Percentiles rank a stretch among this genome's conserved stretches.
Evolutionary conservation across 805 yeast genomes (phyloP).

Genomic region (Schizosaccharomyces octosporus): DNA sequence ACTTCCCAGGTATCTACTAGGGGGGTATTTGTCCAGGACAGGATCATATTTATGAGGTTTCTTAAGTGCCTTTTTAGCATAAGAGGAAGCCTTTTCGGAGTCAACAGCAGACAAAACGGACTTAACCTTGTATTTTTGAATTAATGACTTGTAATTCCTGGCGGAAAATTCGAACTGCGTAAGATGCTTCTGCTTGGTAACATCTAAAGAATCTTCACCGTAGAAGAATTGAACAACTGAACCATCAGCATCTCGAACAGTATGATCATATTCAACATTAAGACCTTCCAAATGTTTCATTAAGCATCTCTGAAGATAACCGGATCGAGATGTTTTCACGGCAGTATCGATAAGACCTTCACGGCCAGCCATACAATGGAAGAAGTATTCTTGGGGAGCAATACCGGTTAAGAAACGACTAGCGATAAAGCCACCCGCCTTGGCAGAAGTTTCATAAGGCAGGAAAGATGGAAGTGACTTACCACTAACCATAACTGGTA

Average conservation of each 20-base stretch:
- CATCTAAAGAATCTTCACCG: conserved; percentile 93
- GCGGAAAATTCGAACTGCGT: conserved; percentile 78
- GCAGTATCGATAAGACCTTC: conserved; percentile 99
- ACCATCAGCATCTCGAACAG: conserved; percentile 91
- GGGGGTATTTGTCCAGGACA: conserved; percentile 59
- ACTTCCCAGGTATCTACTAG: conserved; percentile 74
- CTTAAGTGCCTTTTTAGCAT: conserved; percentile 53
- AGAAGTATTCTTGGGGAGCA: conserved; percentile 92
- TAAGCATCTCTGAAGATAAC: conserved; percentile 92
- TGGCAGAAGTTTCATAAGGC: conserved; percentile 87
- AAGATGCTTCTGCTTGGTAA: conserved; percentile 83
- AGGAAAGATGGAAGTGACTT: conserved; percentile 90
- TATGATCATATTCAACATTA: conserved; percentile 75
- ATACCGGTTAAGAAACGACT: conserved; percentile 95
- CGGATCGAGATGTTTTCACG: conserved; percentile 93
- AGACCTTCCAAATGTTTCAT: conserved; percentile 96
- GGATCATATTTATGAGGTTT: conserved; percentile 61
- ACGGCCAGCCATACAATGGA: conserved; percentile 99
- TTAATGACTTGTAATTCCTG: conserved; percentile 68
- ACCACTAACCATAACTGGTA: conserved; percentile 97
- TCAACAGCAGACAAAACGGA: conserved; percentile 45
- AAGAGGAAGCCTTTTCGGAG: conserved; percentile 55
- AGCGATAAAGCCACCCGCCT: conserved; percentile 95
- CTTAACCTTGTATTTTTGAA: conserved; percentile 58
- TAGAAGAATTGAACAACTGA: conserved; percentile 70